Conservation (phyloP, 495 filamentous ascomycete genomes). For the Delitschia confertaspora region DNA sequence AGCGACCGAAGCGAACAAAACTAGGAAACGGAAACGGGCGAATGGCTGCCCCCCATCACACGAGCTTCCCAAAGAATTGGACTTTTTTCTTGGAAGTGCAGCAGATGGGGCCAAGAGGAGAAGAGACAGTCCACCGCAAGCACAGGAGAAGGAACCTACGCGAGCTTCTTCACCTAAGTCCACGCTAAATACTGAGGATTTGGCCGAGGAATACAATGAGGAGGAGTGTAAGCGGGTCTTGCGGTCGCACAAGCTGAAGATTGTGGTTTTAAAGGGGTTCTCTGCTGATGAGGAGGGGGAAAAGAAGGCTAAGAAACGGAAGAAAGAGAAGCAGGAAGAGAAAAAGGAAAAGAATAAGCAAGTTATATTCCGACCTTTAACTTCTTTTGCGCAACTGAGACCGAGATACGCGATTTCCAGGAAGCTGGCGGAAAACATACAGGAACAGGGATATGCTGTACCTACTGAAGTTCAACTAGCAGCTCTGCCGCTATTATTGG, state of each 20-base stretch:
- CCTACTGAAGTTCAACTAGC: constrained; percentile 94
- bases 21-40: constrained; percentile 33
- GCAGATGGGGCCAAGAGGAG: background rate
- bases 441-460: constrained; percentile 67
- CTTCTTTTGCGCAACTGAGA: constrained; percentile 64
- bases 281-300: constrained; percentile 1
- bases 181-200: background rate
- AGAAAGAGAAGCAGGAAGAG: constrained; percentile 38
- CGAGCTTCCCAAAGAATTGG: constrained; percentile 22
- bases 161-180: background rate
- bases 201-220: constrained; percentile 30
- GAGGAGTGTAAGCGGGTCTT: constrained; percentile 67
- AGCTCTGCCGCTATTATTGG: constrained; percentile 67
- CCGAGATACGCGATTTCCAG: constrained; percentile 59
- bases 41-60: constrained; percentile 5
- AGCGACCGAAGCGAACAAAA: constrained; percentile 23
- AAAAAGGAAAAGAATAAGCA: constrained; percentile 42
- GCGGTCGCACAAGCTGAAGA: constrained; percentile 76
- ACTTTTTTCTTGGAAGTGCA: constrained; percentile 32
- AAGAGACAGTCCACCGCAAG: constrained; percentile 3
- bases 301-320: constrained; percentile 2
- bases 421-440: constrained; percentile 68
- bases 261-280: constrained; percentile 52
- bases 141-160: background rate
- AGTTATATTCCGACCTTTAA: constrained; percentile 67